These are phyloP conservation scores for Neonectria magnoliae DNA, from an alignment of 2,329 filamentous ascomycete species.

Conservation along the genomic window DNA sequence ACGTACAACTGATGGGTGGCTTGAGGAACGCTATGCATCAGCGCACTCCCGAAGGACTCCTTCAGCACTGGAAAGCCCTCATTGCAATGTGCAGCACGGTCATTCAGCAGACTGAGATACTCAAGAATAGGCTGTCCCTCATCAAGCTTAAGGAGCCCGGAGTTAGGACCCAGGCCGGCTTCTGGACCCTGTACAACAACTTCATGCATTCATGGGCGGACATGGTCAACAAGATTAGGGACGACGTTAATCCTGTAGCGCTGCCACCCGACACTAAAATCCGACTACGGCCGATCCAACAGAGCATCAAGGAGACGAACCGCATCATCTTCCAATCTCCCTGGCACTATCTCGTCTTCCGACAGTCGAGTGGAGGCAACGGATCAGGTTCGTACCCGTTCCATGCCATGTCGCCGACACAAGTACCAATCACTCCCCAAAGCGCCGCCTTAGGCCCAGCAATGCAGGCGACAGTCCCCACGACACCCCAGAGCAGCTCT, in stretches of 20 bases:
- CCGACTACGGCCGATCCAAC: slow-evolving; percentile 83
- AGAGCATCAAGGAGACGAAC: slow-evolving; percentile 82
- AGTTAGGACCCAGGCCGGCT: slow-evolving; percentile 69
- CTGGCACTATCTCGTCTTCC: slow-evolving; percentile 59
- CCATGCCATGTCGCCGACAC: slow-evolving; percentile 43
- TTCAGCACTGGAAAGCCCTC: slow-evolving; percentile 75
- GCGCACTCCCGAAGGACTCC: slow-evolving; percentile 66
- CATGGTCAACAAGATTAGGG: slow-evolving; percentile 69
- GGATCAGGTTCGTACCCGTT: slow-evolving; percentile 36
- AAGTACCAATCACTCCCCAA: slow-evolving; percentile 82
- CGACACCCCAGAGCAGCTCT: slow-evolving; percentile 68
- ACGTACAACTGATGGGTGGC: slow-evolving; percentile 71
- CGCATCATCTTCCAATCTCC: slow-evolving; percentile 73
- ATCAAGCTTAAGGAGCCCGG: slow-evolving; percentile 89
- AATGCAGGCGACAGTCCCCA: slow-evolving; percentile 88
- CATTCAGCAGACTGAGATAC: slow-evolving; percentile 76
- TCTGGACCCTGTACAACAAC: slow-evolving; percentile 78
- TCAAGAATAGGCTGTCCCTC: slow-evolving; percentile 77
- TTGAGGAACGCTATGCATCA: slow-evolving; percentile 71
- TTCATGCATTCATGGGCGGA: slow-evolving; percentile 78
- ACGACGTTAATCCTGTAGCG: slow-evolving; percentile 60
- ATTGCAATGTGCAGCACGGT: slow-evolving; percentile 77
- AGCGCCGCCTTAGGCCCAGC: slow-evolving; percentile 90
- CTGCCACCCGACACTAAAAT: slow-evolving; percentile 74
- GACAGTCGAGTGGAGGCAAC: slow-evolving; percentile 27